phyloP scores from a whole-genome alignment of 345 rosid genomes.

The Nasturtium officinale region DNA sequence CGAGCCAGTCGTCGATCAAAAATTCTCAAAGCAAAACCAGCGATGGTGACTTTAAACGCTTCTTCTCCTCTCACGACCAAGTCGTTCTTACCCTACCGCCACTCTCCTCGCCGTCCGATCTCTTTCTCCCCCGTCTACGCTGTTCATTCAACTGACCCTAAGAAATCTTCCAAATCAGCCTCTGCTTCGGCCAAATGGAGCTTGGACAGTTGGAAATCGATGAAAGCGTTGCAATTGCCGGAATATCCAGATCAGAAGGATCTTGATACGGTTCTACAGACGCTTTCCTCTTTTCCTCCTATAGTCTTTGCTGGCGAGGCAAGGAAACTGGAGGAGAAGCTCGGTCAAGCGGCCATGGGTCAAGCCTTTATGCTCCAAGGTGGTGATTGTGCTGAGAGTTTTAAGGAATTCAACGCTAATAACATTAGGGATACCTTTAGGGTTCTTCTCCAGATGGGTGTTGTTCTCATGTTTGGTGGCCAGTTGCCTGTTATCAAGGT shows the following conservation, averaged over 20 bases:
- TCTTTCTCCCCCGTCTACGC: slow-evolving; percentile 51
- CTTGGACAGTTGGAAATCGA: slow-evolving; percentile 62
- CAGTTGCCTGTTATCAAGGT: slow-evolving; percentile 65
- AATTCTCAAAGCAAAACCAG: not conserved
- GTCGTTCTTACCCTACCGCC: slow-evolving; percentile 37
- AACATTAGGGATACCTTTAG: slow-evolving; percentile 67
- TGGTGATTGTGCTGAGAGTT: slow-evolving; percentile 74
- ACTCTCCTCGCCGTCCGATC: slow-evolving; percentile 37
- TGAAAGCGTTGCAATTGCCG: slow-evolving; percentile 64
- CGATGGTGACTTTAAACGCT: slow-evolving; percentile 50
- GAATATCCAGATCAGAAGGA: slow-evolving; percentile 63
- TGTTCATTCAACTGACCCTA: slow-evolving; percentile 56
- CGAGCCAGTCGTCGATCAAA: slow-evolving; percentile 28
- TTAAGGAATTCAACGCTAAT: slow-evolving; percentile 59
- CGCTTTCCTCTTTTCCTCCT: slow-evolving; percentile 62
- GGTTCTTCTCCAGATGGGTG: slow-evolving; percentile 70
- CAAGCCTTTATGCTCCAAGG: slow-evolving; percentile 69
- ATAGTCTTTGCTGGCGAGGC: slow-evolving; percentile 76
- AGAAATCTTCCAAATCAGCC: slow-evolving; percentile 35
- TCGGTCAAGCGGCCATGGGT: slow-evolving; percentile 59
- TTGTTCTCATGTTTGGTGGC: slow-evolving; percentile 69
- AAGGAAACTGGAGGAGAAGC: slow-evolving; percentile 57
- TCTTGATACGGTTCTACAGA: slow-evolving; percentile 59
- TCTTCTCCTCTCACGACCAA: slow-evolving; percentile 45
- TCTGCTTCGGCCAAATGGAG: slow-evolving; percentile 51